A percentile compares a stretch with the other conserved stretches of the same genome.
phyloP scores from a whole-genome alignment of 2,329 filamentous ascomycete genomes.

The Aspergillus flavus region DNA sequence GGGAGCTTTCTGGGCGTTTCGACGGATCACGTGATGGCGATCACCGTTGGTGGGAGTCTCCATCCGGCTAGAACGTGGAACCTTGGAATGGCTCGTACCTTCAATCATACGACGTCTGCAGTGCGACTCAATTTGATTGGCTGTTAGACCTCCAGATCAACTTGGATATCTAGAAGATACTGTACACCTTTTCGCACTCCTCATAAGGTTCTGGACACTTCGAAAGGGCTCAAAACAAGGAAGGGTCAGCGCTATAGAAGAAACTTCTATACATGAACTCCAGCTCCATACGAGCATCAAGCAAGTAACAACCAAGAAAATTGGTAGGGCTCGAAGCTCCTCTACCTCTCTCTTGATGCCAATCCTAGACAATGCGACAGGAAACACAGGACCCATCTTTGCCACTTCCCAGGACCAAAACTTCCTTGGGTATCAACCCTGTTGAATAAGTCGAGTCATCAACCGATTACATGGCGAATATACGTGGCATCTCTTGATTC shows the following conservation, averaged over 20 bases:
- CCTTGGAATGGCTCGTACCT: background rate
- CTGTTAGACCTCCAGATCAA: background rate
- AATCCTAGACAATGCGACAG: background rate
- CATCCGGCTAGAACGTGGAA: background rate
- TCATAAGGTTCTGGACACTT: background rate
- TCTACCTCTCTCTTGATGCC: background rate
- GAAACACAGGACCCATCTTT: background rate
- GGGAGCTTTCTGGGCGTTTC: constrained; percentile 28
- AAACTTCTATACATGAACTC: background rate
- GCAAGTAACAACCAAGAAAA: background rate
- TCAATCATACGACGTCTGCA: constrained; percentile 1
- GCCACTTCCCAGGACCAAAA: background rate
- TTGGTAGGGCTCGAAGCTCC: background rate
- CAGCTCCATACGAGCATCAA: background rate
- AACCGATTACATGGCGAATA: no score
- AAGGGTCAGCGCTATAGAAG: background rate
- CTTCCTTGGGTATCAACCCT: background rate
- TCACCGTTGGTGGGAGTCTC: background rate
- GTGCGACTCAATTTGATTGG: background rate
- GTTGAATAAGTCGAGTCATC: background rate
- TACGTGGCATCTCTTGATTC: background rate
- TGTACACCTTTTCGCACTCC: background rate
- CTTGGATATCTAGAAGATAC: background rate
- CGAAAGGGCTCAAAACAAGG: background rate
- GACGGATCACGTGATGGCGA: constrained; percentile 26